These are phyloP conservation scores for Kwoniella europaea DNA, from an alignment of 768 basidiomycete genomes.

Conservation along the genomic window DNA sequence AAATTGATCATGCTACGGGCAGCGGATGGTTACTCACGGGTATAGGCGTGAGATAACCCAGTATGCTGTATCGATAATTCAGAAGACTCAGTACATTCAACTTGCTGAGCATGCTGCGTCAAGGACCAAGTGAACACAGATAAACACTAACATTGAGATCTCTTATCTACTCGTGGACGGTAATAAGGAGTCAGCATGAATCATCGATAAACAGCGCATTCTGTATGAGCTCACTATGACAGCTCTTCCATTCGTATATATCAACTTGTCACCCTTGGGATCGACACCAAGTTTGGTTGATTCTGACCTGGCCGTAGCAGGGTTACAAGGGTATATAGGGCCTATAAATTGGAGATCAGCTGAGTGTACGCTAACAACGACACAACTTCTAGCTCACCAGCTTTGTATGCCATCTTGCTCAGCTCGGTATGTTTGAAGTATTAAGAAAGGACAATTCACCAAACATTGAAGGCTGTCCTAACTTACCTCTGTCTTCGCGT, in stretches of 20 bases:
- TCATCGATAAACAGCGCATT: neutral
- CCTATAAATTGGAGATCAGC: constrained; percentile 18
- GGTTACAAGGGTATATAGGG: constrained; percentile 68
- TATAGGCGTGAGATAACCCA: constrained; percentile 68
- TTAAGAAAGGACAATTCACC: neutral
- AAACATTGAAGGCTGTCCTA: neutral
- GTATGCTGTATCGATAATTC: constrained; percentile 65
- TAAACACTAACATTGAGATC: constrained; percentile 71
- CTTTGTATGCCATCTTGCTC: constrained; percentile 38
- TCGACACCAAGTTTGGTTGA: constrained; percentile 71
- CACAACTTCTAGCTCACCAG: constrained; percentile 25
- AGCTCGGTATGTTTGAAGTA: neutral
- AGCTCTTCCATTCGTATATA: constrained; percentile 81
- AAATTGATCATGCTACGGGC: neutral
- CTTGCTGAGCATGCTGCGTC: neutral
- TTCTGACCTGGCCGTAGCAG: constrained; percentile 69
- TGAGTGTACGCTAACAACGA: too few relatives aligned
- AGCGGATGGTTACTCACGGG: constrained; percentile 43
- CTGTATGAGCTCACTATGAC: constrained; percentile 71
- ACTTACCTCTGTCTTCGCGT: neutral
- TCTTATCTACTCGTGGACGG: constrained; percentile 66
- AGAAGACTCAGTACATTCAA: constrained; percentile 7
- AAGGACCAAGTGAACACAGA: constrained; percentile 4
- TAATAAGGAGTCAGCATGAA: neutral
- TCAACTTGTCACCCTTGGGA: constrained; percentile 74